Conservation (phyloP, 345 rosid genomes). For the rapeseed (Brassica napus) region Da-Ae NC_063446.1:3542501-3543000, state of each 20-base stretch:
- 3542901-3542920: constrained; percentile 74
- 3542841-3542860: constrained; percentile 68
- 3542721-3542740: constrained; percentile 9
- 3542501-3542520: background rate
- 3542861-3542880: constrained; percentile 71
- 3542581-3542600: too few relatives aligned
- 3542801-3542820: constrained; percentile 22
- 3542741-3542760: constrained; percentile 8
- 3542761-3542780: constrained; percentile 10
- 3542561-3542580: background rate
- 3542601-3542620: too few relatives aligned
- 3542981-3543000: constrained; percentile 72
- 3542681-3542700: too few relatives aligned
- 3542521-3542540: too few relatives aligned
- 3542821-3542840: background rate
- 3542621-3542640: too few relatives aligned
- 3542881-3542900: constrained; percentile 65
- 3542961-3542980: constrained; percentile 70
- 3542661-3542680: too few relatives aligned
- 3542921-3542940: constrained; percentile 70
- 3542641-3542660: too few relatives aligned
- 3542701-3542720: background rate
- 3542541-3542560: background rate
- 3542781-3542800: constrained; percentile 25
- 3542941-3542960: constrained; percentile 70